Evolutionary conservation across 2,329 filamentous ascomycete species (phyloP), one percentile per base, ranked within the genome.

Genomic region (Scedosporium aurantiacum): DNA sequence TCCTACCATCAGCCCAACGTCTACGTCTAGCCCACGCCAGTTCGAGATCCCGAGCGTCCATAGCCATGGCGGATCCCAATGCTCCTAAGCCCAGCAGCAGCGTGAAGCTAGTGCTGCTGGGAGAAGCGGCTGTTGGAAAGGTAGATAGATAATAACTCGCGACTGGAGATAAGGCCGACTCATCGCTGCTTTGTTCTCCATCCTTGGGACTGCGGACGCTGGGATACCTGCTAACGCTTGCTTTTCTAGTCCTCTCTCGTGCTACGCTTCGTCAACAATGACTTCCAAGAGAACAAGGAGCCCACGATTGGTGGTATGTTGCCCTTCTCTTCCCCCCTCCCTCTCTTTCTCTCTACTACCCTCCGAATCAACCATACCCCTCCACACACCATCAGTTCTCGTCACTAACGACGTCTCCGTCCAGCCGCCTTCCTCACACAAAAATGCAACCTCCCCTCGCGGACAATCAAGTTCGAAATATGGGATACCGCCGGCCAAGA

Each of bases 221-320:
- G 3, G 21, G 16, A 25, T 37, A 2, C 37, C 23, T 28, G 60
- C 65, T 66, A 63, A 66, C 60, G 40, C 32, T 21, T 63, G 70
- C 61, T 50, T n/a, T 60, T 62, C 25, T 70, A 96, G 94, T 97
- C 94, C 58, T 99, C 94, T 55, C 86, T 99, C 63, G 94, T 99
- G 65, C 83, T 99, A 72, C 91, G 94, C 71, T 99, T 99, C 77
- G 94, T 99, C 73, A 97, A 97, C 82, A 94, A 99, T 78, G 93
- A 97, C 77, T 99, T 99, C 71, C 94, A 99, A 80, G 94, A 97
- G 78, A 97, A 97, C 78, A 97, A 97, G 81, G 94, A 99, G 75
- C 94, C 94, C 64, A 99, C 94, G 66, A 99, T 99, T 77, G 94
- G 94, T 82, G 91, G 91, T 95, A 82, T 66, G 82, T 75, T 50